Conservation (phyloP, 306 rosid species). For the Quercus glauca region DNA sequence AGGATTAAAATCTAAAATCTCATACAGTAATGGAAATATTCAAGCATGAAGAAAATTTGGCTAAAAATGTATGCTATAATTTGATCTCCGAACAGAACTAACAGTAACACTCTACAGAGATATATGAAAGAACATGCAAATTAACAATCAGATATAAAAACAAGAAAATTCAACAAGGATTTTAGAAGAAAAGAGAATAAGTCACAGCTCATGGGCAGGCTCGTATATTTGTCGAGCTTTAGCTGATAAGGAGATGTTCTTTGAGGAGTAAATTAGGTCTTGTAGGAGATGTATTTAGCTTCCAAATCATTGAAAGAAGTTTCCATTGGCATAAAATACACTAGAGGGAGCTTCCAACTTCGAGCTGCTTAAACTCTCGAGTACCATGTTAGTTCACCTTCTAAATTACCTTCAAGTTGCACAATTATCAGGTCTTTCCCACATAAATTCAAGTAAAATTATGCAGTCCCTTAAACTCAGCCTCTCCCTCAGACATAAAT, state of each 20-base stretch:
- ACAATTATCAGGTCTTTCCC: neutral
- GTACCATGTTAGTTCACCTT: neutral
- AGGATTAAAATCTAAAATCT: neutral
- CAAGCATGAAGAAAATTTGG: neutral
- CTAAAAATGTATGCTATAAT: neutral
- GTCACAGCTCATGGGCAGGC: neutral
- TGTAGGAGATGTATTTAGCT: slow-evolving; percentile 1
- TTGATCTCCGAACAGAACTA: slow-evolving; percentile 14
- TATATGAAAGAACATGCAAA: neutral
- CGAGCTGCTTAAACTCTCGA: neutral
- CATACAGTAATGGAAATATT: neutral
- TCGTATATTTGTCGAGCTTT: neutral
- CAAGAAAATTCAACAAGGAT: neutral
- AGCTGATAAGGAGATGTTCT: neutral
- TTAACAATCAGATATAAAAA: slow-evolving; percentile 1
- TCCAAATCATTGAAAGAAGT: neutral
- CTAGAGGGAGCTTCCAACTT: neutral
- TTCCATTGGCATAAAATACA: neutral
- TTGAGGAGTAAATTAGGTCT: neutral
- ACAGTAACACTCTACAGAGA: slow-evolving; percentile 8
- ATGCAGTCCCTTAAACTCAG: neutral
- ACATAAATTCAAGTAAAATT: neutral
- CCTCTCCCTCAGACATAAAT: neutral
- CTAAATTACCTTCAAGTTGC: slow-evolving; percentile 10
- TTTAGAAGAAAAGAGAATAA: neutral